Evolutionary conservation across 139 green algal genomes (phyloP), one percentile per base, ranked within the genome.

Genomic region (Chlorella vulgaris): DNA sequence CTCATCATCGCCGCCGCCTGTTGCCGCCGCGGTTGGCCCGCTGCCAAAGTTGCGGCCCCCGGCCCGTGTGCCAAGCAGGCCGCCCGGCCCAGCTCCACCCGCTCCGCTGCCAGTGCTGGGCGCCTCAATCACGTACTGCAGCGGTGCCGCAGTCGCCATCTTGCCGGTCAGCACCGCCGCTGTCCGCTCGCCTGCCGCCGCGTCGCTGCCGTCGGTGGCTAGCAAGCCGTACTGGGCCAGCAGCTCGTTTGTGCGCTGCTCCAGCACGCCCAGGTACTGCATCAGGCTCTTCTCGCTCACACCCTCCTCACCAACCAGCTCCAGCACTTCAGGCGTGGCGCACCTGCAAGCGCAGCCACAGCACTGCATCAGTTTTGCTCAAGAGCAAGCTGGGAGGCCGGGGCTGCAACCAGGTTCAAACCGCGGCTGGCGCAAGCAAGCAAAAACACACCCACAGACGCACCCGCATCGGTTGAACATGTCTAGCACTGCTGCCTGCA

Each of bases 161-260:
- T 63, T 63, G 76, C 60, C 39, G 2, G 50, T 75, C 8, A 76
- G 61, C 42, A 74, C 31, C 1, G 62, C 62, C 10, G 63, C 43
- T 0, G 63, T 63, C 40, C 63, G 63, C 63, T 68, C 76, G 7
- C 28, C 33, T 19, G 76, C 76, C 1, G 70, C 47, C 4, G 38
- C 58, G 26, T 58, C 62, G 43, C 50, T 63, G 50, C 53, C 39
- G 36, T 76, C 51, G 15, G 51, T n/a, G 0, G 66, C 65, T 50
- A 83, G 77, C 77, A 76, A 5, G 26, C n/a, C 39, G 66, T 77
- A 83, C 6, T 76, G 43, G 86, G 93, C 85, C 50, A 98, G 87
- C 40, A 98, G 86, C 84, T 97, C 92, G 58, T 95, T 95, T 71
- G 86, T 91, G 47, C 93, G 90, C 90, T 98, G 93, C 90, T 98